Evolutionary conservation across 169 alveolate species (phyloP).

Genomic region (Cryptosporidium parvum): DNA sequence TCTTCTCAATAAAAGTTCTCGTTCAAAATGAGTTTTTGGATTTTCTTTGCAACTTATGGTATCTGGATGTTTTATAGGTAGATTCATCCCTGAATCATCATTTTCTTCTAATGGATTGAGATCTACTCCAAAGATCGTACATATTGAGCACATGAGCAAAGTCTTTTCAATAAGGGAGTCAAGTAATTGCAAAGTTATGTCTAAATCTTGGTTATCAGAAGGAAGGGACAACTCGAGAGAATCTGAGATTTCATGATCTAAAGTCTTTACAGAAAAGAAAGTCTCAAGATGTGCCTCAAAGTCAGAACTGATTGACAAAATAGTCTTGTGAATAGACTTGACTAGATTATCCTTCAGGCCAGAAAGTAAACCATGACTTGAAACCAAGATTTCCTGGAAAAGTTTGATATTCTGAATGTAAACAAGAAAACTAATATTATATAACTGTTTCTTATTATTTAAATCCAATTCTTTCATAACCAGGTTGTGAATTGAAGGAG

Average conservation of each 20-base stretch:
- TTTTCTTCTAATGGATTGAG: slow-evolving; percentile 31
- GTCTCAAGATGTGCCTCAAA: neutral
- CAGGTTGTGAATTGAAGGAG: neutral
- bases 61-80: neutral
- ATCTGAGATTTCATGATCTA: neutral
- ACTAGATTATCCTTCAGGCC: slow-evolving; percentile 23
- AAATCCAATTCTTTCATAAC: slow-evolving; percentile 15
- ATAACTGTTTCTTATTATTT: neutral
- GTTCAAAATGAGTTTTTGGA: slow-evolving; percentile 9
- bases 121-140: slow-evolving; percentile 71
- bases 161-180: slow-evolving; percentile 29
- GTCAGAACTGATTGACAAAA: slow-evolving; percentile 7
- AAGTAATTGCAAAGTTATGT: neutral
- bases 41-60: neutral
- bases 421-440: neutral
- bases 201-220: neutral
- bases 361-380: slow-evolving; percentile 1
- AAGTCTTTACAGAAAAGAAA: neutral
- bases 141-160: slow-evolving; percentile 40
- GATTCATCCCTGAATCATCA: neutral
- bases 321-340: slow-evolving; percentile 1
- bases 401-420: slow-evolving; percentile 59
- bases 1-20: slow-evolving; percentile 55
- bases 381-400: slow-evolving; percentile 47
- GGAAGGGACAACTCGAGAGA: neutral